phyloP scores from a whole-genome alignment of 2,329 filamentous ascomycete genomes.

The Apiospora hydei region DNA sequence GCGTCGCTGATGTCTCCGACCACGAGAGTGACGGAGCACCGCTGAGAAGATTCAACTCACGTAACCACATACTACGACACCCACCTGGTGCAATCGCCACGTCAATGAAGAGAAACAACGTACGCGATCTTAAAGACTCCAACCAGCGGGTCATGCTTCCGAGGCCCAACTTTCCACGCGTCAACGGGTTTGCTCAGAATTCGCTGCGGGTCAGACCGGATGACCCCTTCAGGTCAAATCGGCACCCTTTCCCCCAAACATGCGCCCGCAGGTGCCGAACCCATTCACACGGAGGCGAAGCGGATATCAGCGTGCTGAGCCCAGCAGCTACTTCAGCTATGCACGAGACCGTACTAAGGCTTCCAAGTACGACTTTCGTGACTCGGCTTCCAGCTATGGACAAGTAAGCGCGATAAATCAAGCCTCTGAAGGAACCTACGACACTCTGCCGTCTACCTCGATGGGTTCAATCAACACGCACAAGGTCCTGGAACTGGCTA shows the following conservation, averaged over 20 bases:
- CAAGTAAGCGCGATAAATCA: constrained; percentile 20
- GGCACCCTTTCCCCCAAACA: constrained; percentile 3
- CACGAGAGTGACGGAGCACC: constrained; percentile 26
- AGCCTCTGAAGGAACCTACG: neutral
- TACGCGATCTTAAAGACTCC: constrained; percentile 29
- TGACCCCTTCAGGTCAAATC: constrained; percentile 18
- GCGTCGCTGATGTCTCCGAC: constrained; percentile 55
- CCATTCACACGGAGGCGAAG: constrained; percentile 29
- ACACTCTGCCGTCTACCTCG: constrained; percentile 7
- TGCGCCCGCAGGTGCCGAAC: constrained; percentile 29
- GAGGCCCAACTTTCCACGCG: constrained; percentile 3
- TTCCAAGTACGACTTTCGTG: constrained; percentile 40
- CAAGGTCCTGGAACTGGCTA: neutral
- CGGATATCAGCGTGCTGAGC: constrained; percentile 26
- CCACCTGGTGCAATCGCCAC: constrained; percentile 16
- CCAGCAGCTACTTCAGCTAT: constrained; percentile 25
- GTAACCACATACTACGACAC: constrained; percentile 34
- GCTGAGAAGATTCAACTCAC: constrained; percentile 24
- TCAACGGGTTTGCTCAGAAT: constrained; percentile 32
- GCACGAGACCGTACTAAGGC: constrained; percentile 31
- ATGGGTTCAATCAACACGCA: constrained; percentile 13
- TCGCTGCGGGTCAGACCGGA: constrained; percentile 29
- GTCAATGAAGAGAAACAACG: neutral
- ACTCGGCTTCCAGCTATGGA: constrained; percentile 33
- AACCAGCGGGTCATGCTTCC: constrained; percentile 28